A percentile compares a stretch with the other conserved stretches of the same genome.
Conservation (phyloP, 768 basidiomycete species). For the Glaciozyma martinii region DNA sequence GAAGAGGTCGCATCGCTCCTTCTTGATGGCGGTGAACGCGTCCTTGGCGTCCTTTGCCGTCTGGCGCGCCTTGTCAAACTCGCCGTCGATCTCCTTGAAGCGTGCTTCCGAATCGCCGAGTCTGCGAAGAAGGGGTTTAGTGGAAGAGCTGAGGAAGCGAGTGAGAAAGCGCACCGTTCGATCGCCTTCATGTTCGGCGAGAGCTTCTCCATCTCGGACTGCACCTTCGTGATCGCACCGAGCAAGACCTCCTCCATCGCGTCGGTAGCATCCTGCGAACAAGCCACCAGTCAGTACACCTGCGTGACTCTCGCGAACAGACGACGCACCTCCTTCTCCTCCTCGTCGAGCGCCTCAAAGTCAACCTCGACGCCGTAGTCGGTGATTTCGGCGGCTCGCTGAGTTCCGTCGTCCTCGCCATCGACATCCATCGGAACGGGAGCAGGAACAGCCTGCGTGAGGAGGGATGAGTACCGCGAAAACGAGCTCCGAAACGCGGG, state of each 20-base stretch:
- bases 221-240: conserved; percentile 58
- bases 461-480: background rate
- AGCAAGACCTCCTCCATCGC: conserved; percentile 66
- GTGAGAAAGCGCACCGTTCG: conserved; percentile 53
- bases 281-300: background rate
- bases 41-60: conserved; percentile 86
- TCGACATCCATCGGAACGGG: conserved; percentile 83
- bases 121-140: background rate
- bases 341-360: conserved; percentile 63
- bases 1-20: conserved; percentile 68
- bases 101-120: conserved; percentile 52
- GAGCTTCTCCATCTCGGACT: conserved; percentile 78
- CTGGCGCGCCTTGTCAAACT: conserved; percentile 83
- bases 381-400: conserved; percentile 58
- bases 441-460: conserved; percentile 38
- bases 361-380: conserved; percentile 87
- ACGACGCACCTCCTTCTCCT: conserved; percentile 57
- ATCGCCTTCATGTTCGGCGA: conserved; percentile 96
- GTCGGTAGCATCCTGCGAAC: conserved; percentile 51
- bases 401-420: conserved; percentile 72
- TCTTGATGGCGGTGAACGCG: conserved; percentile 78
- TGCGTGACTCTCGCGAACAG: background rate
- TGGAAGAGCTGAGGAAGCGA: conserved; percentile 4
- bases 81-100: conserved; percentile 77
- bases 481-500: too few species aligned